Evolutionary conservation across 305 asterid genomes (phyloP), one percentile per base, ranked within the genome.

Genomic region (Caryopteris hybrid): DNA sequence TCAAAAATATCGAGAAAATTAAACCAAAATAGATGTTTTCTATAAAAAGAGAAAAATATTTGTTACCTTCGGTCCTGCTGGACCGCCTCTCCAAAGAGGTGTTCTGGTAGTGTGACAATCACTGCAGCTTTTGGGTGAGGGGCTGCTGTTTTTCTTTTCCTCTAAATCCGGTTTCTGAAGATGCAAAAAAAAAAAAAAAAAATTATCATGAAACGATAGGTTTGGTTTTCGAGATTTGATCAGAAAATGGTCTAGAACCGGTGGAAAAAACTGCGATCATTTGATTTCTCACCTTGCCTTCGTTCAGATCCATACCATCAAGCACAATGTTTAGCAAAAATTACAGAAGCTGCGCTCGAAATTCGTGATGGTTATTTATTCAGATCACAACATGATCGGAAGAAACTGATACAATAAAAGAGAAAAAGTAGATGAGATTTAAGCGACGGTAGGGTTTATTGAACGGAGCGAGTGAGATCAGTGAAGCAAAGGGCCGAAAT

Each of bases 71-170:
- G 96, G 97, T 18, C 97, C 97, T 56, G 76, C 75, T 27, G 97
- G 96, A n/a, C 97, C 97, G 69, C 96, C 92, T 70, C 97, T 70
- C 97, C 97, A 90, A 2, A 90, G 86, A 18, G 97, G 96, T 5
- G 97, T 90, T 72, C 61, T 83, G 14, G 96, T 77, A 2, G 96
- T 88, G 41, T 64, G 77, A 59, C 97, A 90, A 53, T 74, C 86
- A 22, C 80, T 74, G 79, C 97, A 90, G 43, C 73, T 77, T 70
- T 83, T 90, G 38, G 75, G 54, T 3, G 85, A 57, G 27, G 76
- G 50, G 52, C 68, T 65, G 42, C 20, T 42, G 77, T 43, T 61
- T 39, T 42, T 76, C n/a, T 70, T 50, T 8, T 42, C 79, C 58
- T 69, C 81, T 1, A 58, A 70, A 27, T 81, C 79, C 16, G 79